Evolutionary conservation across 2,329 filamentous ascomycete genomes (phyloP), one percentile per base, ranked within the genome.

Genomic region (Penicillium crustosum): DNA sequence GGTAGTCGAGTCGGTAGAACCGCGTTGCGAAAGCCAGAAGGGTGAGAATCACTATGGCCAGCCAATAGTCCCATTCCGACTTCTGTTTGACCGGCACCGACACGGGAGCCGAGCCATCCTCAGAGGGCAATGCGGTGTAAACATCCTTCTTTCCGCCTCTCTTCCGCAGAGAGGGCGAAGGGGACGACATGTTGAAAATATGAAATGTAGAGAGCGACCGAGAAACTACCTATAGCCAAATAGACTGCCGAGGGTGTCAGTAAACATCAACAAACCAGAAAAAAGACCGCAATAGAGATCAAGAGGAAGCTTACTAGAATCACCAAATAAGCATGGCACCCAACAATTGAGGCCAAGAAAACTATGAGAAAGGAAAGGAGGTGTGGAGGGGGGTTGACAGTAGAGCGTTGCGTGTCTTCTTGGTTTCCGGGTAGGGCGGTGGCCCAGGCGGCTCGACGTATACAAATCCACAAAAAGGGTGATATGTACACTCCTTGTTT

Each of bases 1-100:
- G 94, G 77, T 97, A 93, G 74, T 84, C 91, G 74, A 99, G 97
- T 62, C 92, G 93, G 86, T 90, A 97, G 82, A 99, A 99, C 61
- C 94, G 85, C 48, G 94, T 97, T 61, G 92, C 71, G 71, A 99
- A 97, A 49, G 91, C 93, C 65, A 97, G 79, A 29, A 86, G 70
- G 2, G 93, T 97, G 71, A 96, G 87, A 66, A 96, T 73, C 33
- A 78, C 76, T 59, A 97, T 83, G 61, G 86, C 90, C 64, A 94
- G 76, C 82, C 89, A 87, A 81, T 97, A 95, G 69, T 95, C 90
- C 82, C 86, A 88, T 76, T 96, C 89, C n/a, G 83, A 82, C 56
- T 66, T 62, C 7, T 61, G 61, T 56, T 71, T 70, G 57, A 66
- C 51, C 7, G 58, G 54, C 42, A 65, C 56, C 41, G 39, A 45